phyloP scores from a whole-genome alignment of 164 flowering plant species.

The Vitis cinerea region DNA sequence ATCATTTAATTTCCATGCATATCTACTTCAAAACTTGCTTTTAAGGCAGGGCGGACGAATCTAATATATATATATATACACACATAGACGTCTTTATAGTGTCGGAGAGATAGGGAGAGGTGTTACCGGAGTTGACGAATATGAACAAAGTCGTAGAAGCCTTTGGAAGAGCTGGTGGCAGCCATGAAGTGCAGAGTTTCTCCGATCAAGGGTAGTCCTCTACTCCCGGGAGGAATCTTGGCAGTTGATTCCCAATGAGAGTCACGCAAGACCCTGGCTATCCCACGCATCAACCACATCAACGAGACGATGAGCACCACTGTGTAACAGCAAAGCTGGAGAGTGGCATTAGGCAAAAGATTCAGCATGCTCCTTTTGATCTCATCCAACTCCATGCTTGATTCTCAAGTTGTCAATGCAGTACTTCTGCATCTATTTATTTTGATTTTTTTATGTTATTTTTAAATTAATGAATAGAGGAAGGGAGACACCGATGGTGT shows the following conservation, averaged over 20 bases:
- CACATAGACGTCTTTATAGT: too few relatives aligned
- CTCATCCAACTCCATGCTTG: neutral
- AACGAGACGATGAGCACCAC: conserved; percentile 2
- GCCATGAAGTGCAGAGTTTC: conserved; percentile 54
- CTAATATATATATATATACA: too few relatives aligned
- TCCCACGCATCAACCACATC: neutral
- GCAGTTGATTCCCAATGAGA: neutral
- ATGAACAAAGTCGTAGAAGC: conserved; percentile 50
- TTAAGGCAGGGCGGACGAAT: too few relatives aligned
- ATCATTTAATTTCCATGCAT: too few relatives aligned
- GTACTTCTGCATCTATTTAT: too few relatives aligned
- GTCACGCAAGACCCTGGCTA: neutral
- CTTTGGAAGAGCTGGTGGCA: conserved; percentile 40
- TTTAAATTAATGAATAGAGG: too few relatives aligned
- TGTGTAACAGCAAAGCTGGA: conserved; percentile 1
- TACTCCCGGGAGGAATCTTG: conserved; percentile 45
- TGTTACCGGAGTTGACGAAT: conserved; percentile 26
- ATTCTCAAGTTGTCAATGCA: too few relatives aligned
- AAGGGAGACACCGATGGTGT: too few relatives aligned
- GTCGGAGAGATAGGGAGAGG: too few relatives aligned
- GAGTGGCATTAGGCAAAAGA: neutral
- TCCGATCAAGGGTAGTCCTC: conserved; percentile 56
- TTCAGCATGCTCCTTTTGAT: neutral
- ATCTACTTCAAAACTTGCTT: too few relatives aligned
- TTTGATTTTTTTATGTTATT: too few relatives aligned